Evolutionary conservation across 192 early-diverging fungal genomes (phyloP).

Genomic region (Lobulomyces angularis): DNA sequence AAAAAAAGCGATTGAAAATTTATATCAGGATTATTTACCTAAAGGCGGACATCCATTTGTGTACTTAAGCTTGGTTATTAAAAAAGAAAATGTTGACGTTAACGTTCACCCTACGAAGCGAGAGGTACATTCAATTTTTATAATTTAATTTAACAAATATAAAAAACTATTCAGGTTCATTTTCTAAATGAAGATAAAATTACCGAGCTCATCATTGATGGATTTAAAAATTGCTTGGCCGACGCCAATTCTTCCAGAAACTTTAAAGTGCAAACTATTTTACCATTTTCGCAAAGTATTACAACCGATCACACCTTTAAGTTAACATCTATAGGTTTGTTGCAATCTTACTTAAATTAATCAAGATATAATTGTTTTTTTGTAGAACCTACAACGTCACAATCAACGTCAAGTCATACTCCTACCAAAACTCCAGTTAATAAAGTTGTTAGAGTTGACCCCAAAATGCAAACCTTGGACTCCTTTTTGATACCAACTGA

Average conservation of each 20-base stretch:
- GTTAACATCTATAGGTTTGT: slow-evolving; percentile 15
- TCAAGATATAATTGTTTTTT: no score
- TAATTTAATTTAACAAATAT: no score
- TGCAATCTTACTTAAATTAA: slow-evolving; percentile 4
- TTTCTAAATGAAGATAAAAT: slow-evolving; percentile 86
- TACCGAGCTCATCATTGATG: slow-evolving; percentile 52
- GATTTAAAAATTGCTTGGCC: slow-evolving; percentile 54
- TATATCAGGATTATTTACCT: slow-evolving; percentile 71
- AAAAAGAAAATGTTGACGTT: slow-evolving; percentile 84
- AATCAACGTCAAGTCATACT: slow-evolving; percentile 6
- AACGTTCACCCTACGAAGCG: slow-evolving; percentile 97
- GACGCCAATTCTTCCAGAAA: slow-evolving; percentile 59
- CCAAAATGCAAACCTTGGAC: slow-evolving; percentile 64
- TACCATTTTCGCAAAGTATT: not conserved
- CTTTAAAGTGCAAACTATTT: slow-evolving; percentile 55
- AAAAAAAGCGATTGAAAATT: slow-evolving; percentile 65
- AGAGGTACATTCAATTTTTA: slow-evolving; percentile 48
- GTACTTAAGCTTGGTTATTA: slow-evolving; percentile 79
- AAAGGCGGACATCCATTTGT: slow-evolving; percentile 82
- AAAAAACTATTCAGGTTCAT: slow-evolving; percentile 44
- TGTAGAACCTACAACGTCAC: no score
- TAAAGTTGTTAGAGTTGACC: slow-evolving; percentile 79
- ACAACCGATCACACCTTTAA: not conserved
- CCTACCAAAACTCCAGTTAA: slow-evolving; percentile 39
- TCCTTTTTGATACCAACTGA: slow-evolving; percentile 27